These are phyloP conservation scores for Lodderomyces parapsilosis DNA, from an alignment of 1,139 yeast species.

Conservation along the genomic window DNA sequence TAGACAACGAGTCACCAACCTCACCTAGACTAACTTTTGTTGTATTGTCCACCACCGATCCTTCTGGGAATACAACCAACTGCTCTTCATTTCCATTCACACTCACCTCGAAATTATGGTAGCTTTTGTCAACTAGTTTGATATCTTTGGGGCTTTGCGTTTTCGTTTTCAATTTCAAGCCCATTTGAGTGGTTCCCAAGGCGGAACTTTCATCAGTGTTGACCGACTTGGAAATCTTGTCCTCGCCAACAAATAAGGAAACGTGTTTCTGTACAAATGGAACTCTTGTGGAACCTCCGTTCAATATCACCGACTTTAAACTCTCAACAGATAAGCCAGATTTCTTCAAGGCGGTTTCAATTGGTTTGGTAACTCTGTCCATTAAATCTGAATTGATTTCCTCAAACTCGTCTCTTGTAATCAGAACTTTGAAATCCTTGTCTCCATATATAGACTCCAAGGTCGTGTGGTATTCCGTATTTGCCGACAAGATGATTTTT, in stretches of 20 bases:
- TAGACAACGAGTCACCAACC: constrained; percentile 24
- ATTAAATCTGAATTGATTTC: constrained; percentile 45
- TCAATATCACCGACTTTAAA: constrained; percentile 68
- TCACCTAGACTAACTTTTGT: constrained; percentile 27
- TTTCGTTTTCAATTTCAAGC: constrained; percentile 50
- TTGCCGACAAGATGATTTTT: constrained; percentile 83
- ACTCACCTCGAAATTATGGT: constrained; percentile 39
- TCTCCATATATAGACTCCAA: constrained; percentile 73
- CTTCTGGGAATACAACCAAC: constrained; percentile 40
- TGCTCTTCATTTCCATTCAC: constrained; percentile 31
- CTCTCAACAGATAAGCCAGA: constrained; percentile 31
- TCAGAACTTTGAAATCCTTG: constrained; percentile 61
- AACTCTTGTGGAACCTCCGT: constrained; percentile 92
- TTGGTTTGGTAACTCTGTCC: constrained; percentile 52
- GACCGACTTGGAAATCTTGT: constrained; percentile 75
- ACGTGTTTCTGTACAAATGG: constrained; percentile 76
- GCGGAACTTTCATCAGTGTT: constrained; percentile 97
- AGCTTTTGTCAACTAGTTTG: constrained; percentile 52
- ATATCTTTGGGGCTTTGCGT: constrained; percentile 64
- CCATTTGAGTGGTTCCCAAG: constrained; percentile 82
- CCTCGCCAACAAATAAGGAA: constrained; percentile 49
- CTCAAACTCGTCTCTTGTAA: constrained; percentile 83
- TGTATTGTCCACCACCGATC: constrained; percentile 31
- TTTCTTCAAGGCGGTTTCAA: constrained; percentile 49
- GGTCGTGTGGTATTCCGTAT: constrained; percentile 68